A percentile compares a stretch with the other conserved stretches of the same genome.
phyloP scores from a whole-genome alignment of 192 early-diverging fungal genomes.

The Coemansia pectinata region DNA sequence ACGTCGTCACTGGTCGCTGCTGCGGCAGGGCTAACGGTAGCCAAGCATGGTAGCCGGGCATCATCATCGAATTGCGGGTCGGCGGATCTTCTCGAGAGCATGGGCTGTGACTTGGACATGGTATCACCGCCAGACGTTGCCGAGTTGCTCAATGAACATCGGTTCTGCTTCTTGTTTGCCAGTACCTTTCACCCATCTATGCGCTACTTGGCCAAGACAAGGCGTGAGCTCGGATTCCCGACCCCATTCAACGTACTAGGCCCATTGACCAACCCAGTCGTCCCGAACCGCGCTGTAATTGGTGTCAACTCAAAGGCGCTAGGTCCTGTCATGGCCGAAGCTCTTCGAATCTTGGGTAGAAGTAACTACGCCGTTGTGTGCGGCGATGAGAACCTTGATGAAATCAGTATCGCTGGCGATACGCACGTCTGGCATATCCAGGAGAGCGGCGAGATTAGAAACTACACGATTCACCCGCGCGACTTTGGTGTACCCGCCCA shows the following conservation, averaged over 20 bases:
- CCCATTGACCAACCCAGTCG: conserved; percentile 86
- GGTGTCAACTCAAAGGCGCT: conserved; percentile 81
- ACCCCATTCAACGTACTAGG: conserved; percentile 94
- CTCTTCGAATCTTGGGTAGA: conserved; percentile 74
- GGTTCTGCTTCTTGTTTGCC: conserved; percentile 92
- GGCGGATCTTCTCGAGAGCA: conserved; percentile 86
- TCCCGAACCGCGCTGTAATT: conserved; percentile 73
- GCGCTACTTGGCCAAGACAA: conserved; percentile 70
- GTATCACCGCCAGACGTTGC: conserved; percentile 68
- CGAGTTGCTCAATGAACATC: conserved; percentile 58
- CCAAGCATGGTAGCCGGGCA: conserved; percentile 94
- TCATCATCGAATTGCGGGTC: conserved; percentile 89
- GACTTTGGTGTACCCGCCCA: conserved; percentile 82
- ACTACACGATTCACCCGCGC: conserved; percentile 66
- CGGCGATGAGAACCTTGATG: conserved; percentile 86
- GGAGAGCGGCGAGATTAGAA: conserved; percentile 60
- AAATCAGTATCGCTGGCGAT: conserved; percentile 82
- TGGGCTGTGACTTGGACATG: conserved; percentile 71
- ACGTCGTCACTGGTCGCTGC: conserved; percentile 88
- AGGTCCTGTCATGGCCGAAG: conserved; percentile 78
- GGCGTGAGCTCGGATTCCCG: conserved; percentile 85
- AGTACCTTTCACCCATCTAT: conserved; percentile 90
- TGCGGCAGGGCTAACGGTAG: conserved; percentile 85
- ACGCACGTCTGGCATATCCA: conserved; percentile 87
- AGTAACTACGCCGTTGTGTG: conserved; percentile 84